Evolutionary conservation across 768 basidiomycete genomes (phyloP).

Genomic region (Cystobasidium tubakii): DNA sequence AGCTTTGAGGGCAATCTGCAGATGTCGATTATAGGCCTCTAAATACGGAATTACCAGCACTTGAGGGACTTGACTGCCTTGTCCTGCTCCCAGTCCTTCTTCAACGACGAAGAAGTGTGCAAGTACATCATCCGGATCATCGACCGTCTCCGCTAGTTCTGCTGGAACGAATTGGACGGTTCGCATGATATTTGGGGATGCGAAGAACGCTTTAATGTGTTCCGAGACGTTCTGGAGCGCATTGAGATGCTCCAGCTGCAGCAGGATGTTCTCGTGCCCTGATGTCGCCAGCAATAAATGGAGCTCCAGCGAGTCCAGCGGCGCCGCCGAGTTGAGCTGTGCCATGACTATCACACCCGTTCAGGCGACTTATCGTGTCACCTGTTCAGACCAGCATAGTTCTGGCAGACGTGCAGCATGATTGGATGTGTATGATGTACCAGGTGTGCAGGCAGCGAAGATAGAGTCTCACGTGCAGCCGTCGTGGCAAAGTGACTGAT

Average conservation of each 20-base stretch:
- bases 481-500: no score
- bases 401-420: no score
- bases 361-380: no score
- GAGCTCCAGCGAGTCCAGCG: neutral
- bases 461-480: no score
- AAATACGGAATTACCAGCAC: neutral
- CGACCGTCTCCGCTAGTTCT: neutral
- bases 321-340: neutral
- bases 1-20: neutral
- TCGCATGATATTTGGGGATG: neutral
- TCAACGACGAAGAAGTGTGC: neutral
- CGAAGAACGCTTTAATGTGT: neutral
- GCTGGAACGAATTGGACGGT: neutral
- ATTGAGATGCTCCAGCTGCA: neutral
- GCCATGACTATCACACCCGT: neutral
- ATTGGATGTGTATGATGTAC: no score
- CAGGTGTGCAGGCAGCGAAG: no score
- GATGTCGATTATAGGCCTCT: neutral
- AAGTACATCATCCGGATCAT: neutral
- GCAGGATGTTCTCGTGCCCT: neutral
- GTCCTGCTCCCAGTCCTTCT: neutral
- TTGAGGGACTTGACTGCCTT: neutral
- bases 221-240: neutral
- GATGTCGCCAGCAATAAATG: slow-evolving; percentile 7
- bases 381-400: no score